These are phyloP conservation scores for Amborella trichopoda DNA, from an alignment of 164 flowering plant species.

Conservation along the genomic window DNA sequence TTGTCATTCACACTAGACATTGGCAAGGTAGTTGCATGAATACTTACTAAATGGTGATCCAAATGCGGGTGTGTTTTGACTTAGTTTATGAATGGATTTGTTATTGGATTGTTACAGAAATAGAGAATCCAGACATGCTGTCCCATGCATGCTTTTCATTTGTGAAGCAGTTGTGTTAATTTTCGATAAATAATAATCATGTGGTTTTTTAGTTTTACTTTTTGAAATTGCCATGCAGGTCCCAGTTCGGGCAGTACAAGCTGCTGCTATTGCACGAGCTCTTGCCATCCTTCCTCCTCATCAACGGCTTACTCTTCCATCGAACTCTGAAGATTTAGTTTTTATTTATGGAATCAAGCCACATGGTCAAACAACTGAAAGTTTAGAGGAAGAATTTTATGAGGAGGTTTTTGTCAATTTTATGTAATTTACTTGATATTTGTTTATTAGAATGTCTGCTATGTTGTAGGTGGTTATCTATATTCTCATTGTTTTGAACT, in stretches of 20 bases:
- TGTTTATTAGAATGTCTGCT: no score
- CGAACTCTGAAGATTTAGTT: slow-evolving; percentile 69
- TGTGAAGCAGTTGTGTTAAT: background rate
- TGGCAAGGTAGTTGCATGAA: no score
- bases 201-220: background rate
- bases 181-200: background rate
- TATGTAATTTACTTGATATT: no score
- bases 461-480: no score
- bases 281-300: slow-evolving; percentile 86
- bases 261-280: slow-evolving; percentile 94
- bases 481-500: no score
- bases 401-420: slow-evolving; percentile 90
- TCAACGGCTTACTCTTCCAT: slow-evolving; percentile 53
- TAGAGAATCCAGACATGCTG: background rate
- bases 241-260: slow-evolving; percentile 91
- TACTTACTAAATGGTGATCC: no score
- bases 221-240: slow-evolving; percentile 32
- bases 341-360: slow-evolving; percentile 78
- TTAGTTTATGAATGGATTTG: no score
- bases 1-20: no score
- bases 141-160: background rate
- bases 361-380: slow-evolving; percentile 46
- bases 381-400: slow-evolving; percentile 82
- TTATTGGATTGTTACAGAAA: background rate
- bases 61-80: no score